Percentiles rank a stretch among this genome's conserved stretches.
phyloP scores from a whole-genome alignment of 2,329 filamentous ascomycete species.

The Phoma sp. region DNA sequence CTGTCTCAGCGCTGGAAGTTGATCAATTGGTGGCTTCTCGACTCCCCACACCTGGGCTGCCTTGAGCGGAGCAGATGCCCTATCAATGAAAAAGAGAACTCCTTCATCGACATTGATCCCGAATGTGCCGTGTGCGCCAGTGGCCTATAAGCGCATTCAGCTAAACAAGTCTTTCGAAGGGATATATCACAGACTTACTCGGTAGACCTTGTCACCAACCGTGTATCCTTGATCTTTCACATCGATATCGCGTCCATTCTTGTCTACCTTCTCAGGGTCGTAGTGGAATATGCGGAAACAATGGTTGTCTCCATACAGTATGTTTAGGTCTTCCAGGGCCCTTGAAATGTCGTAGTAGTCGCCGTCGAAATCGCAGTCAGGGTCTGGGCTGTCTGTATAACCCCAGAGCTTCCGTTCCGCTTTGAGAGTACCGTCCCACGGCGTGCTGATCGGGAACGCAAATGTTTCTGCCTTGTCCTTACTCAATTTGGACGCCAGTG shows the following conservation, averaged over 20 bases:
- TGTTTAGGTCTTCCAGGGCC: constrained; percentile 7
- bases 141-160: too few relatives aligned
- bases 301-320: constrained; percentile 3
- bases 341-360: neutral
- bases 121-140: constrained; percentile 7
- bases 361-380: constrained; percentile 13
- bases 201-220: constrained; percentile 3
- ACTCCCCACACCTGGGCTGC: constrained; percentile 1
- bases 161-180: too few relatives aligned
- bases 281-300: constrained; percentile 13
- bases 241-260: neutral
- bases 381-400: constrained; percentile 3
- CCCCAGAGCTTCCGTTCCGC: constrained; percentile 17
- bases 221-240: constrained; percentile 13
- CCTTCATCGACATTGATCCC: constrained; percentile 18
- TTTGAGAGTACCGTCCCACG: constrained; percentile 12
- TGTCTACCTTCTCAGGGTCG: neutral
- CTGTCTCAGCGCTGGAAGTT: constrained; percentile 7
- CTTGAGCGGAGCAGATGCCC: neutral
- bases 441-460: neutral
- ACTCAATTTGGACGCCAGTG: constrained; percentile 9
- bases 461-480: constrained; percentile 7
- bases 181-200: too few relatives aligned
- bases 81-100: constrained; percentile 16
- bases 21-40: neutral